A percentile compares a stretch with the other conserved stretches of the same genome.
Evolutionary conservation across 345 rosid species (phyloP).

Genomic region (Noccaea bulbosa): DNA sequence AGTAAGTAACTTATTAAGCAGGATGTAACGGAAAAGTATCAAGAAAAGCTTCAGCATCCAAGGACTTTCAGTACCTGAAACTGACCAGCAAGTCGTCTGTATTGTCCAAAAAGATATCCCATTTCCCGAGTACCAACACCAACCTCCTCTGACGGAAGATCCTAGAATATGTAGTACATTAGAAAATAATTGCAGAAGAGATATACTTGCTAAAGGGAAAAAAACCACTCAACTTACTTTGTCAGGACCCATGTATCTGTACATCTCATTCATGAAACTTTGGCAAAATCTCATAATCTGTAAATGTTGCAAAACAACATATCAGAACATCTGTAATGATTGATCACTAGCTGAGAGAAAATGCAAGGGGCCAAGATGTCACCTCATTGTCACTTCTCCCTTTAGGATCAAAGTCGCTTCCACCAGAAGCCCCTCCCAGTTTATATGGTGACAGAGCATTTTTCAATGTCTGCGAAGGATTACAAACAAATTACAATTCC

Average conservation of each 20-base stretch:
- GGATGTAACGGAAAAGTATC: slow-evolving; percentile 1
- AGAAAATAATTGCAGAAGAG: slow-evolving; percentile 25
- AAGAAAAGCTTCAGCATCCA: slow-evolving; percentile 14
- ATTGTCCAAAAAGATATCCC: slow-evolving; percentile 98
- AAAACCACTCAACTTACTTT: slow-evolving; percentile 55
- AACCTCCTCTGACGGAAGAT: slow-evolving; percentile 97
- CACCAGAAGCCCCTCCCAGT: slow-evolving; percentile 99
- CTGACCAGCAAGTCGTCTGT: slow-evolving; percentile 91
- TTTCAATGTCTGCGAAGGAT: slow-evolving; percentile 72
- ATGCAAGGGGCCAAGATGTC: slow-evolving; percentile 31
- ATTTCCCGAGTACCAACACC: slow-evolving; percentile 98
- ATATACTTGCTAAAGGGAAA: slow-evolving; percentile 9
- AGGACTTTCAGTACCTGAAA: slow-evolving; percentile 73
- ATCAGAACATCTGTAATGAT: slow-evolving; percentile 24
- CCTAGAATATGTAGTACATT: slow-evolving; percentile 50
- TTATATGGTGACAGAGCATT: slow-evolving; percentile 94
- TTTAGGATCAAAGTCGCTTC: slow-evolving; percentile 99
- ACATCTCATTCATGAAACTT: slow-evolving; percentile 96
- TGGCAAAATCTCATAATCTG: slow-evolving; percentile 99
- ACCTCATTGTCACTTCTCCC: slow-evolving; percentile 99
- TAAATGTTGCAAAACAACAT: slow-evolving; percentile 41
- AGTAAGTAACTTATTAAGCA: neutral
- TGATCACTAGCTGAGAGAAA: neutral
- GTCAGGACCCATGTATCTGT: slow-evolving; percentile 89
- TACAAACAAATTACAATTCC: slow-evolving; percentile 22